Base-by-base conservation (phyloP, 768 basidiomycete species). In the Phaeotremella fagi region DNA sequence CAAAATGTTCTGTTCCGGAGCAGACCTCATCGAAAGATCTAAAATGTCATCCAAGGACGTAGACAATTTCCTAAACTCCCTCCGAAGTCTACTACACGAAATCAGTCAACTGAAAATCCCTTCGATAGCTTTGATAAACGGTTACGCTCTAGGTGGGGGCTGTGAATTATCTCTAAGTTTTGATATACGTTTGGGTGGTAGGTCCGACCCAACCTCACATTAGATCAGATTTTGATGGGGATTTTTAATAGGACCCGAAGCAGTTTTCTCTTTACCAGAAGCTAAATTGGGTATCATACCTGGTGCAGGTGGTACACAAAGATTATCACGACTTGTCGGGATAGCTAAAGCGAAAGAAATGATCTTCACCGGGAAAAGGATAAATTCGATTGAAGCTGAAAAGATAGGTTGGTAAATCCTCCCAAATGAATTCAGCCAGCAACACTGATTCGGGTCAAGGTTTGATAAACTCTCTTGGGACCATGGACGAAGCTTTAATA, bases 311-410 rank as follows among this genome's bases (percentile, higher is more conserved):
- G 92, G 92, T 4, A 90, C 90, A 0, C 92, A 97, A 69, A 85
- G 92, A 31, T 82, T 95, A 49, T 82, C 87, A 11, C 83, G 79
- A 57, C 79, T 85, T 7, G 80, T 97, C 54, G 94, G 94, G 28
- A 92, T 90, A 75, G 87, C 90, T 6, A 83, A 86, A 57, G 81
- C 91, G 18, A 98, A 95, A 90, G 94, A 98, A 70, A 76, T 97
- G 72, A 82, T 88, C 35, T 81, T 91, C 52, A 95, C 92, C 0
- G 94, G 94, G 1, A 82, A 85, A 29, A 85, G 77, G 54, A 80
- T 94, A 63, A 75, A 79, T 36, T 92, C 90, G 1, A 76, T 81
- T 49, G 90, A 97, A 68, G 94, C 94, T 1, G 83, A 84, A 45
- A 48, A 54, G 18, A 60, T 64, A 44, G 68, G 68, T 60, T 16